Base-by-base conservation (phyloP, 164 flowering plant genomes). In the Aristolochia californica region DNA sequence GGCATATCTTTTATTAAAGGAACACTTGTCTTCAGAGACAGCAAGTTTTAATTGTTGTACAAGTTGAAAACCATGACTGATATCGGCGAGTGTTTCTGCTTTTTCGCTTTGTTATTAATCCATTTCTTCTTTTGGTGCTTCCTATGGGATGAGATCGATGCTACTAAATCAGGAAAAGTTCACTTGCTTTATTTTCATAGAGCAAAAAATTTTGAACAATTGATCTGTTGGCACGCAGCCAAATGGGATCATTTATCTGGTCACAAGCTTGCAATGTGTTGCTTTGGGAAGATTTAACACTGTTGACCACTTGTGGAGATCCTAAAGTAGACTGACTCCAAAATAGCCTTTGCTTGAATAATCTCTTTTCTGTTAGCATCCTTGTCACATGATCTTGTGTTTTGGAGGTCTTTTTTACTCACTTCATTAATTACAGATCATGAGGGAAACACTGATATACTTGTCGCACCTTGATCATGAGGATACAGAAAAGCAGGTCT, bases 401-500 rank as follows among this genome's bases (percentile, higher is more conserved):
- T 54, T 21, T 28, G 51, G 34, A 34, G 10, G 40, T 34, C 10
- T 34, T 34, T 34, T 34, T 34, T 34, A 0, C 40, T 34, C 40
- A 34, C 40, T 8, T 5, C 0, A 34, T 34, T 34, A 34, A 3
- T 34, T 83, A 65, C 86, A 94, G 99, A 88, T 84, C 49, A 94
- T 94, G 99, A 76, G 95, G 68, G 99, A 90, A 72, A 90, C 97
- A 47, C 66, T 94, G 49, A 86, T 94, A 30, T 94, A 94, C 68
- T 75, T 94, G 80, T 69, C 97, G 25, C 97, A 94, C 66, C 96
- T 94, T 68, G 99, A 90, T 67, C 99, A 94, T 27, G 96, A 94
- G 7, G 99, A 94, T 62, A 94, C 99, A 54, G 99, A 94, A 67
- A 88, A 87, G 66, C 99, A 94, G 97, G 99, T 90, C 62, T 43